A percentile compares a stretch with the other conserved stretches of the same genome.
Evolutionary conservation across 2,329 filamentous ascomycete species (phyloP).

Genomic region (Sphaerostilbella broomeana): DNA sequence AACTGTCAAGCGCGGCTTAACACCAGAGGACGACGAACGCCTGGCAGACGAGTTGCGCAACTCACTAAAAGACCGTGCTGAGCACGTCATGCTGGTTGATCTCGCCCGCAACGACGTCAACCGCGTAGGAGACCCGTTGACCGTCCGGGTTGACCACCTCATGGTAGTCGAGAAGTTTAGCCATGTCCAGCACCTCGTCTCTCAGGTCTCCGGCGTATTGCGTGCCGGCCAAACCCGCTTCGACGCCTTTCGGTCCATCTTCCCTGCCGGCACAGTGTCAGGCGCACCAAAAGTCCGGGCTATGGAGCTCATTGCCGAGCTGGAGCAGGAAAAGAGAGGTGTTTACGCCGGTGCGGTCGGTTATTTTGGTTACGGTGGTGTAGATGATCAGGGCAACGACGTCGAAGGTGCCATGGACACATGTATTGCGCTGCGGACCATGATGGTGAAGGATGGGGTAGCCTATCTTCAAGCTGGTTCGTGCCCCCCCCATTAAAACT

Average conservation of each 20-base stretch:
- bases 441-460: constrained; percentile 85
- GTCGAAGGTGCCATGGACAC: constrained; percentile 88
- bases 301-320: constrained; percentile 94
- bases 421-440: constrained; percentile 74
- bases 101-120: constrained; percentile 95
- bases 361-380: constrained; percentile 83
- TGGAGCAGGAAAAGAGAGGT: constrained; percentile 89
- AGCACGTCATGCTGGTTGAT: constrained; percentile 69
- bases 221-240: constrained; percentile 80
- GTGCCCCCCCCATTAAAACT: constrained; percentile 18
- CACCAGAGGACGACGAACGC: constrained; percentile 70
- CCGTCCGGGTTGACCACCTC: constrained; percentile 83
- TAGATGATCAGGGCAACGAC: constrained; percentile 56
- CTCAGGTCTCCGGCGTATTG: constrained; percentile 88
- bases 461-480: constrained; percentile 80
- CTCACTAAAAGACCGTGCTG: constrained; percentile 64
- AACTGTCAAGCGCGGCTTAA: constrained; percentile 81
- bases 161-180: constrained; percentile 95
- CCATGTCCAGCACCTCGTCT: constrained; percentile 95
- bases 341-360: constrained; percentile 95
- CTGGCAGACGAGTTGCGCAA: constrained; percentile 70
- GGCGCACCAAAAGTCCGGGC: constrained; percentile 93
- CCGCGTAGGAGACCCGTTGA: constrained; percentile 83
- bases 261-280: constrained; percentile 91
- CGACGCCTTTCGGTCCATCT: constrained; percentile 93